These are phyloP conservation scores for Somion occarium DNA, from an alignment of 1,284 basidiomycete genomes.

Conservation along the genomic window DNA sequence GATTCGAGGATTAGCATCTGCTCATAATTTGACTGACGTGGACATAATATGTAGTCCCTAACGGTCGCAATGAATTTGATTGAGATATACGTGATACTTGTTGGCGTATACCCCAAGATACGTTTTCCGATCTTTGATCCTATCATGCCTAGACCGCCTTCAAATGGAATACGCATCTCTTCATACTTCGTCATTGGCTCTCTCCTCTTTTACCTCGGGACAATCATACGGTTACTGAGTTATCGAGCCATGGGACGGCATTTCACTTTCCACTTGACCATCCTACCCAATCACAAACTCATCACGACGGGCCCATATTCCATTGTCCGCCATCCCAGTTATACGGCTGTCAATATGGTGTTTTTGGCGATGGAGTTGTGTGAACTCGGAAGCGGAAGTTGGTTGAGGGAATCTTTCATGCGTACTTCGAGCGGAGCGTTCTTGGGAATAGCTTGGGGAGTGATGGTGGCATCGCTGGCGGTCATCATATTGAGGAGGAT, in stretches of 20 bases:
- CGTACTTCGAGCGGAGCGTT: not conserved
- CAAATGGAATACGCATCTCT: not conserved
- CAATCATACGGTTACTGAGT: not conserved
- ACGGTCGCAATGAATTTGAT: too few relatives aligned
- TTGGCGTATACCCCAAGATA: too few relatives aligned
- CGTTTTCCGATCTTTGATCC: not conserved
- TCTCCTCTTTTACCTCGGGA: not conserved
- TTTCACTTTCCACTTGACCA: constrained; percentile 8
- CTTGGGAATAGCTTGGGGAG: not conserved
- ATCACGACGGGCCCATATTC: constrained; percentile 8
- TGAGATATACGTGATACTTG: too few relatives aligned
- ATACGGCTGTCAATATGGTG: constrained; percentile 1
- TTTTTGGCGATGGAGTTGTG: not conserved
- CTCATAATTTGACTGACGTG: too few relatives aligned
- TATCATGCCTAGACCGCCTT: not conserved
- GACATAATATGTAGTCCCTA: too few relatives aligned
- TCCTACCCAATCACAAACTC: constrained; percentile 5
- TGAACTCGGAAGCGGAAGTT: not conserved
- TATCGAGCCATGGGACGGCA: constrained; percentile 5
- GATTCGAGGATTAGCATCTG: too few relatives aligned
- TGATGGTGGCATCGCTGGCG: not conserved
- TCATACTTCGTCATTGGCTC: not conserved
- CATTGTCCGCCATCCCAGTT: constrained; percentile 7
- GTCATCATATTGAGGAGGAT: constrained; percentile 1
- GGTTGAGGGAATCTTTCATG: not conserved